phyloP scores from a whole-genome alignment of 352 stramenopile species.

The Phytophthora boehmeriae region DNA sequence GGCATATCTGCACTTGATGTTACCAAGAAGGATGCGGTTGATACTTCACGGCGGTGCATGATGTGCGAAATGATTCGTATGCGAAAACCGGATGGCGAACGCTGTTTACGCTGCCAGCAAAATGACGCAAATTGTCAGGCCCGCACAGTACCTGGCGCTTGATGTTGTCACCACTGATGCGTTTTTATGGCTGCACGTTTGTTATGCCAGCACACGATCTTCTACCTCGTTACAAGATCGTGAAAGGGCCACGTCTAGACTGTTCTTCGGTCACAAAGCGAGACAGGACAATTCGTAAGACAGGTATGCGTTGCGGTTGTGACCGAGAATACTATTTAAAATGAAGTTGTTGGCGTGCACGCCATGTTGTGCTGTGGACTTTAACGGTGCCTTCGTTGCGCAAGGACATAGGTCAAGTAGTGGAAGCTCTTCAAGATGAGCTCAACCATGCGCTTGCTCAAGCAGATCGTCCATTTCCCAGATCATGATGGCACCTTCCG shows the following conservation, averaged over 20 bases:
- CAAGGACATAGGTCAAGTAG: not conserved
- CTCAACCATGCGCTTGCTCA: constrained; percentile 20
- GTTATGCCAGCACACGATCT: not conserved
- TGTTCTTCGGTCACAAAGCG: not conserved
- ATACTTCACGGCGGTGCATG: constrained; percentile 29
- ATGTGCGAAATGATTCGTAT: constrained; percentile 56
- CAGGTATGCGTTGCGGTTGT: too few relatives aligned
- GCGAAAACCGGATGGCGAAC: constrained; percentile 42
- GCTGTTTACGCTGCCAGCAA: constrained; percentile 45
- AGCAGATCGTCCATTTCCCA: constrained; percentile 87
- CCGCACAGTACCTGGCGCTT: constrained; percentile 12
- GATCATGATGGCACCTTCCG: constrained; percentile 96
- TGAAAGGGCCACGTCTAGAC: not conserved
- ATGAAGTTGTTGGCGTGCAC: not conserved
- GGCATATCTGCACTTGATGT: constrained; percentile 1
- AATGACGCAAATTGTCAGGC: constrained; percentile 7
- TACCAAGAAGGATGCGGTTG: constrained; percentile 10
- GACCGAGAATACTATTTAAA: not conserved
- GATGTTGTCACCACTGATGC: not conserved
- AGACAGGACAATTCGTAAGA: not conserved
- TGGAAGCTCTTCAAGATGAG: not conserved
- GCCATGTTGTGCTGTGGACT: too few relatives aligned
- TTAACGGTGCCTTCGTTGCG: too few relatives aligned
- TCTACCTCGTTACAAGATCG: not conserved
- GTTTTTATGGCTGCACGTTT: not conserved